A percentile compares a stretch with the other conserved stretches of the same genome.
Conservation (phyloP, 1,284 basidiomycete genomes). For the Ustilago bromivora region DNA sequence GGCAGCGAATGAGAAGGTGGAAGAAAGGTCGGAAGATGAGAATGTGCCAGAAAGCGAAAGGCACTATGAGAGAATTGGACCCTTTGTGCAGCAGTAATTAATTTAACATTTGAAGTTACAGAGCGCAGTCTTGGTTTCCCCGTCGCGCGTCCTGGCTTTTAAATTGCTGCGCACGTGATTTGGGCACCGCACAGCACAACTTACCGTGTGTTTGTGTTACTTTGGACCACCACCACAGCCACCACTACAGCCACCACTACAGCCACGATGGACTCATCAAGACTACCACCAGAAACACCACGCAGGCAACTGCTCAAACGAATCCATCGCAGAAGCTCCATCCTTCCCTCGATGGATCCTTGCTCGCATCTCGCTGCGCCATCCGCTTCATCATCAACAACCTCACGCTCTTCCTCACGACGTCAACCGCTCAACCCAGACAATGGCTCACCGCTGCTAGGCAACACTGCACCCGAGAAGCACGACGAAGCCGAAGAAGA, state of each 20-base stretch:
- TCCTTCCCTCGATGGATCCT: slow-evolving; percentile 33
- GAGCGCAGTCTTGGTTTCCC: slow-evolving; percentile 2
- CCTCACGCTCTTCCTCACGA: slow-evolving; percentile 23
- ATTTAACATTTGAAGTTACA: not conserved
- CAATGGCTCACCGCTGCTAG: slow-evolving; percentile 13
- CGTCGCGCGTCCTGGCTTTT: slow-evolving; percentile 31
- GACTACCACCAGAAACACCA: slow-evolving; percentile 46
- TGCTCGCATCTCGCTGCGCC: slow-evolving; percentile 20
- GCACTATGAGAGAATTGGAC: not conserved
- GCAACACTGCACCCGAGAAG: slow-evolving; percentile 14
- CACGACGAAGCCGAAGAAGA: slow-evolving; percentile 33
- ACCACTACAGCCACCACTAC: slow-evolving; percentile 3
- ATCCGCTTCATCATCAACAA: slow-evolving; percentile 16
- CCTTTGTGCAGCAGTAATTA: not conserved
- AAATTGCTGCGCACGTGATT: slow-evolving; percentile 7
- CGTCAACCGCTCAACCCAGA: slow-evolving; percentile 22
- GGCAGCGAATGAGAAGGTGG: not conserved
- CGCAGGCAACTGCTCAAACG: slow-evolving; percentile 54
- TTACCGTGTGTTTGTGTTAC: slow-evolving; percentile 18
- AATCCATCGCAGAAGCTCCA: slow-evolving; percentile 50
- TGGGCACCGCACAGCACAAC: not conserved
- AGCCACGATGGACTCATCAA: slow-evolving; percentile 22
- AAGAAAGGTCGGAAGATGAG: not conserved
- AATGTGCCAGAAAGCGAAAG: not conserved
- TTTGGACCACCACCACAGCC: slow-evolving; percentile 5